These are phyloP conservation scores for Rhizophagus clarus DNA, from an alignment of 192 early-diverging fungal genomes.

Conservation along the genomic window DNA sequence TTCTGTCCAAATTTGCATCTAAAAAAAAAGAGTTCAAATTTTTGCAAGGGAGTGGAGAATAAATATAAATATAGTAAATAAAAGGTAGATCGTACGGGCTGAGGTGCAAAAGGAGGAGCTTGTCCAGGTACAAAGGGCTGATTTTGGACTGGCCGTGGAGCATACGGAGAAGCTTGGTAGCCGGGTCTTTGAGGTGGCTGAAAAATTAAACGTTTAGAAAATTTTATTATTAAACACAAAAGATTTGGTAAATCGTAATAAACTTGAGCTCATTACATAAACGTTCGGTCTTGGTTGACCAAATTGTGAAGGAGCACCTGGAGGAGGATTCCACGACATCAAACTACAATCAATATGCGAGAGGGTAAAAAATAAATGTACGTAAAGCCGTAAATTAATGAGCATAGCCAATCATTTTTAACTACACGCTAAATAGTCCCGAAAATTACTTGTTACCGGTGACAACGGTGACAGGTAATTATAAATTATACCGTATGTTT, in stretches of 20 bases:
- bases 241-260: neutral
- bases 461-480: no score
- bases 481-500: no score
- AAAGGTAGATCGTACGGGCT: neutral
- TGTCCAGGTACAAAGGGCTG: constrained; percentile 7
- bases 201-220: neutral
- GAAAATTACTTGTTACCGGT: no score
- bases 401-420: no score
- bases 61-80: neutral
- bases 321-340: constrained; percentile 22
- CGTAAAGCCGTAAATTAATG: no score
- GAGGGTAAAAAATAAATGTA: no score
- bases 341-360: no score
- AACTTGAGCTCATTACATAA: neutral
- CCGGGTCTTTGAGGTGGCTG: neutral
- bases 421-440: no score
- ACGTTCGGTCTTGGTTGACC: constrained; percentile 4
- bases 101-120: neutral
- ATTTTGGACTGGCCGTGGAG: neutral
- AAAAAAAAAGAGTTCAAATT: neutral
- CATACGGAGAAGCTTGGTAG: neutral
- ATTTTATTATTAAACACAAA: neutral
- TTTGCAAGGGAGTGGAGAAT: neutral
- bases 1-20: constrained; percentile 64
- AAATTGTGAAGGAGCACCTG: neutral